Conservation (phyloP, 768 basidiomycete species). For the Amyloporia xantha region DNA sequence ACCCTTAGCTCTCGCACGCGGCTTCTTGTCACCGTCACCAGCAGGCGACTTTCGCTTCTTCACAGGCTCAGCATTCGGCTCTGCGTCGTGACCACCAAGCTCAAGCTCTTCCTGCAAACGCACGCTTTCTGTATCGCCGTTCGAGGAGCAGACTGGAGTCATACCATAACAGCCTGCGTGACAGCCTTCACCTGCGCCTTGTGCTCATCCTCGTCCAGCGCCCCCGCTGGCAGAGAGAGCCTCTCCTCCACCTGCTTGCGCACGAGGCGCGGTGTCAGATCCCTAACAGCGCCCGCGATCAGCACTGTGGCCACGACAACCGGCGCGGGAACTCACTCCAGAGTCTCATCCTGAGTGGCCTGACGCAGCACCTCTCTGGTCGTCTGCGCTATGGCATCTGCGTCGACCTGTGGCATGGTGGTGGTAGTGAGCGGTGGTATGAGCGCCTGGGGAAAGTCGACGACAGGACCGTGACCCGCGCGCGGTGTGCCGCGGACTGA, state of each 20-base stretch:
- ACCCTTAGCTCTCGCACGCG: not conserved
- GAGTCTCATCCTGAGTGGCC: slow-evolving; percentile 22
- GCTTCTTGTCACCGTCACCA: not conserved
- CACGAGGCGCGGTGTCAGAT: slow-evolving; percentile 43
- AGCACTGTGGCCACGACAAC: not conserved
- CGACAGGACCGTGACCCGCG: too few relatives aligned
- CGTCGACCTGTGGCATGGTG: slow-evolving; percentile 14
- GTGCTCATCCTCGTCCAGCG: slow-evolving; percentile 37
- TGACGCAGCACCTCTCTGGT: slow-evolving; percentile 28
- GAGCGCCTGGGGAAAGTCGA: too few relatives aligned
- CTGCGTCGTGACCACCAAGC: not conserved
- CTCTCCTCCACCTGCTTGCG: slow-evolving; percentile 43
- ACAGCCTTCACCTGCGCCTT: slow-evolving; percentile 41
- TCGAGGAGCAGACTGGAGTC: not conserved
- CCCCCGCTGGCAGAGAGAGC: slow-evolving; percentile 37
- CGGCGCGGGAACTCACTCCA: slow-evolving; percentile 16
- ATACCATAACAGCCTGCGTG: slow-evolving; percentile 33
- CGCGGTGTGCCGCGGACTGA: too few relatives aligned
- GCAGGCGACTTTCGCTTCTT: not conserved
- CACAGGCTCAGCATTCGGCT: not conserved
- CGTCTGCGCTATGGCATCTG: slow-evolving; percentile 26
- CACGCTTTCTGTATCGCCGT: not conserved
- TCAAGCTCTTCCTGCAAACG: not conserved
- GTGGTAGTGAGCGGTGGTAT: too few relatives aligned
- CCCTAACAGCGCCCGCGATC: slow-evolving; percentile 21